Base-by-base conservation (phyloP, 2,329 filamentous ascomycete genomes). In the Colletotrichum liaoningense region DNA sequence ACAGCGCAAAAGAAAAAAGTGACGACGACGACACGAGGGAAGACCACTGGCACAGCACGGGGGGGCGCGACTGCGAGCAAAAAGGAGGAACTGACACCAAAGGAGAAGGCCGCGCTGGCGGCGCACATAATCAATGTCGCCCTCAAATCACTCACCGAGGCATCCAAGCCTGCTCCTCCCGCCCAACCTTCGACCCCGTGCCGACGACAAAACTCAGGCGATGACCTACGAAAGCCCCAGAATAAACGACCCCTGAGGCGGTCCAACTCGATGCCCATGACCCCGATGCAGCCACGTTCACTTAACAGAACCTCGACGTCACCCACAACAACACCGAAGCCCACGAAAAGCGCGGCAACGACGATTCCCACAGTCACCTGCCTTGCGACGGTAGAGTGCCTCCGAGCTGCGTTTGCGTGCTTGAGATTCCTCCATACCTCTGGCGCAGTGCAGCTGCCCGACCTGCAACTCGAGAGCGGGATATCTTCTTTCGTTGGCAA, bases 81-180 rank as follows among this genome's bases (percentile, higher is more conserved):
- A 57, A 80, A 81, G 42, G 83, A 84, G 63, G 82, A 83, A 59
- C 80, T 93, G 35, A 83, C 87, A 5, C 79, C 85, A 5, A 90
- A 88, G 77, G 92, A 94, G 71, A 90, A 88, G 80, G 91, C 91
- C 63, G 86, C 89, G 57, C 83, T 95, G 46, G 93, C 93, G 14
- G 94, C 93, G 0, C 90, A 95, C 74, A 86, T 94, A 46, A 90
- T 95, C 77, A 96, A 95, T 79, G 85, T 86, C 7, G 88, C 91
- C 1, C 85, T 95, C 52, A 95, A 93, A 78, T 87, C 89, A 11
- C 86, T 96, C 4, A 87, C 88, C n/a, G 91, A 93, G 69, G 91
- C 91, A 0, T 86, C 91, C 24, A 95, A 92, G 79, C 81, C 84
- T 2, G 74, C 82, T 4, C 75, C 81, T 1, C 75, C 78, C 4